Evolutionary conservation across 2,329 filamentous ascomycete species (phyloP), one percentile per base, ranked within the genome.

Genomic region (Esteya vermicola): DNA sequence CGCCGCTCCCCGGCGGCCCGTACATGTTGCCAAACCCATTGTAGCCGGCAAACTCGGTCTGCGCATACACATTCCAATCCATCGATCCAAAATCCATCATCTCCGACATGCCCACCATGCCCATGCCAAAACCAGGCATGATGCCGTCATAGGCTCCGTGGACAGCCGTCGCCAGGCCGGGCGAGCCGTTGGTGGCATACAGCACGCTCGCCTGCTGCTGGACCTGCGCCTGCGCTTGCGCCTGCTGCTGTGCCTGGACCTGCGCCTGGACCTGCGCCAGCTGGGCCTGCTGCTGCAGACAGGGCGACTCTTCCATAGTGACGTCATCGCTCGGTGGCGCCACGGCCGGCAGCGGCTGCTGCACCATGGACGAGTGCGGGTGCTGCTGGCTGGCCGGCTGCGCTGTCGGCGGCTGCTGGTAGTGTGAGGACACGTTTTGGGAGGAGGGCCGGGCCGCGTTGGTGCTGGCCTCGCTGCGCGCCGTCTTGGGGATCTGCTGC

Each of bases 21-120:
- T 48, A 48, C 36, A 47, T 45, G 28, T 26, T 13, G 7, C 36
- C 37, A 30, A 40, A 47, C 4, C 47, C 35, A 12, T 18, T 37
- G 26, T 28, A 32, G 30, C 47, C 45, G 34, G 46, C 56, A 41
- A 64, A 64, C 40, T 45, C 42, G 31, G 41, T 42, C 28, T 65
- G 61, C 49, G 69, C 57, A 38, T 69, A 53, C 28, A 63, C 63
- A 22, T 59, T 61, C 66, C 66, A 70, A 47, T 70, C 65, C 64
- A 70, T 64, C 23, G 63, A 47, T 1, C 47, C 50, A 34, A 56
- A 48, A 32, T 56, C 57, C 34, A 54, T 43, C 27, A 43, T 39
- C 6, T 44, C 48, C 20, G 43, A 48, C 4, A 46, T 41, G 14
- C 28, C 36, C 35, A 47, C 49, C 4, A 46, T 41, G 14, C 28